A percentile compares a stretch with the other conserved stretches of the same genome.
Conservation (phyloP, 2,329 filamentous ascomycete species). For the Fusarium sp. region DNA sequence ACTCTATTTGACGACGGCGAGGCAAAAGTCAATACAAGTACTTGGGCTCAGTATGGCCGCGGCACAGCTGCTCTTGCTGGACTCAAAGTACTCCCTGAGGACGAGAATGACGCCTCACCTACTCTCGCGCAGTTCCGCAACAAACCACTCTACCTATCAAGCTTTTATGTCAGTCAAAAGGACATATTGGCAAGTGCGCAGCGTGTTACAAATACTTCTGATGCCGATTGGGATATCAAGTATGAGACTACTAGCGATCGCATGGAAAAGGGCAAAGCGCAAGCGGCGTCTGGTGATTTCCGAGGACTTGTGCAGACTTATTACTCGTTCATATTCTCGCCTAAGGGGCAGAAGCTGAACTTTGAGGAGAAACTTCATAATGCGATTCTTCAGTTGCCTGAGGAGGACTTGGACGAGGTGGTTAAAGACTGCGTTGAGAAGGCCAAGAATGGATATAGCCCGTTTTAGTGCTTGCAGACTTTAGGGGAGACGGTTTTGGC, state of each 20-base stretch:
- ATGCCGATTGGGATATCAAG: constrained; percentile 71
- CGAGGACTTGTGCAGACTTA: constrained; percentile 10
- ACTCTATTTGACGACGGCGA: constrained; percentile 8
- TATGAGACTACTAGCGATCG: constrained; percentile 59
- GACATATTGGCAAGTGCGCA: constrained; percentile 75
- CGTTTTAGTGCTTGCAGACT: background rate
- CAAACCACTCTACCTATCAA: constrained; percentile 64
- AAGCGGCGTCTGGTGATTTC: background rate
- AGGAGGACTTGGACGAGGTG: constrained; percentile 12
- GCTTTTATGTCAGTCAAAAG: constrained; percentile 70
- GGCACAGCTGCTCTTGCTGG: constrained; percentile 10
- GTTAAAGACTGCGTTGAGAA: constrained; percentile 1
- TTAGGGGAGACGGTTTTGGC: background rate
- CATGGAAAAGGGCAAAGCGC: constrained; percentile 8
- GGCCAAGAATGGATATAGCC: constrained; percentile 1
- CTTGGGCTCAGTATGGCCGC: constrained; percentile 11
- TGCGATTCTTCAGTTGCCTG: background rate
- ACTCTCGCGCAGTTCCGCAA: constrained; percentile 59
- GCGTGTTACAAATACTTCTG: constrained; percentile 68
- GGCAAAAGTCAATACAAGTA: constrained; percentile 14
- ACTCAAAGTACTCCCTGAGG: background rate
- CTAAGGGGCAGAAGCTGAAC: background rate
- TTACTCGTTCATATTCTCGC: constrained; percentile 12
- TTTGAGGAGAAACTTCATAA: constrained; percentile 12
- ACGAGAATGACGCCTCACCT: constrained; percentile 15